A percentile compares a stretch with the other conserved stretches of the same genome.
Conservation (phyloP, 805 yeast genomes). For the Blastobotrys americana region DNA sequence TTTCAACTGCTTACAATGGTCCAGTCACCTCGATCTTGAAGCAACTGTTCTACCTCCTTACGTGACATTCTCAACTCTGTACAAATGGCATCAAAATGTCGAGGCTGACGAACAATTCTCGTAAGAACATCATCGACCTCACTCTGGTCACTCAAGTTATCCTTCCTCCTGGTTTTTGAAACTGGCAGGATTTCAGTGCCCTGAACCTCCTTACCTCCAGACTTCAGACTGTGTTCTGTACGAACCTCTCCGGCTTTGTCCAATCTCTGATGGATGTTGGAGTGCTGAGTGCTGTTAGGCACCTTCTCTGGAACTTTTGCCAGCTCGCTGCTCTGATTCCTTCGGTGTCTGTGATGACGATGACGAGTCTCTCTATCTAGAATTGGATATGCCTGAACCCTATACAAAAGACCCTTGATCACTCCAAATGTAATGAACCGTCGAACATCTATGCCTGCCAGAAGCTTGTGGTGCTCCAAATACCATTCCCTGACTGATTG, state of each 20-base stretch:
- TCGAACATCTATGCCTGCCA: conserved; percentile 69
- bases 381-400: conserved; percentile 73
- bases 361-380: conserved; percentile 23
- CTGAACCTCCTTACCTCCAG: too few relatives aligned
- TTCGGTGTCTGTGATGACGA: neutral
- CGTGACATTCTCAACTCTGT: conserved; percentile 57
- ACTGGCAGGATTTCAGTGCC: conserved; percentile 4
- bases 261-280: too few relatives aligned
- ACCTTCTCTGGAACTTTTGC: too few relatives aligned
- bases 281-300: too few relatives aligned
- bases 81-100: conserved; percentile 42
- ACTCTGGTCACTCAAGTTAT: conserved; percentile 2
- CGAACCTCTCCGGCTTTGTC: too few relatives aligned
- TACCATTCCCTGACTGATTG: conserved; percentile 77
- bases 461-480: conserved; percentile 48
- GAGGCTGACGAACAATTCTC: conserved; percentile 18
- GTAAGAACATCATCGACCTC: conserved; percentile 17
- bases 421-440: conserved; percentile 84
- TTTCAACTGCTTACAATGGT: conserved; percentile 35
- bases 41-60: conserved; percentile 44
- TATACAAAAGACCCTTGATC: conserved; percentile 68
- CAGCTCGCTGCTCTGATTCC: too few relatives aligned
- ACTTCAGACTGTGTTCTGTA: too few relatives aligned
- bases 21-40: conserved; percentile 46
- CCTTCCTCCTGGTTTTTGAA: conserved; percentile 4